These are phyloP conservation scores for Cladosporium colombiae DNA, from an alignment of 2,329 filamentous ascomycete genomes.

Conservation along the genomic window DNA sequence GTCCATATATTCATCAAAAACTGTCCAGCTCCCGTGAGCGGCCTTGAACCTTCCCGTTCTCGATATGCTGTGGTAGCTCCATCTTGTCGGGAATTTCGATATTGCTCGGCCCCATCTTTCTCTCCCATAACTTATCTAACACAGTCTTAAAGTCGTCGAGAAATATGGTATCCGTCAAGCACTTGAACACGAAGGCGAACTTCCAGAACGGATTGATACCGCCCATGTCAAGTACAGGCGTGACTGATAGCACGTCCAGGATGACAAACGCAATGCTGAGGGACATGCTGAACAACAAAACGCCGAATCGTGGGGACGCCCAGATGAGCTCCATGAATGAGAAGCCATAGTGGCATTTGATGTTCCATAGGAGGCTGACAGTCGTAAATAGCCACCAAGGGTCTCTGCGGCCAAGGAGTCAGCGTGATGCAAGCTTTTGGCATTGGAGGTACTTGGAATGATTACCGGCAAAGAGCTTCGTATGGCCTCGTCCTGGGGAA, in stretches of 20 bases:
- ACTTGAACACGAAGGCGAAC: conserved; percentile 8
- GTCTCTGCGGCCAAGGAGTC: background rate
- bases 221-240: background rate
- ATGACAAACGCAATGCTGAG: conserved; percentile 7
- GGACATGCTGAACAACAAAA: conserved; percentile 2
- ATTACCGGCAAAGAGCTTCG: conserved; percentile 55
- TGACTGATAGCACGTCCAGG: conserved; percentile 2
- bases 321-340: conserved; percentile 3
- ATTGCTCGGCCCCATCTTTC: background rate
- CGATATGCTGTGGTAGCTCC: background rate
- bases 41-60: background rate
- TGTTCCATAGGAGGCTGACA: conserved; percentile 7
- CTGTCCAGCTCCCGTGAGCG: background rate
- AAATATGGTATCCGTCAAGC: conserved; percentile 6
- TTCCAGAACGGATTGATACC: conserved; percentile 12
- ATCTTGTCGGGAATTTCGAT: background rate
- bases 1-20: background rate
- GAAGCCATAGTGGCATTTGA: conserved; percentile 5
- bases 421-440: background rate
- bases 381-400: conserved; percentile 12
- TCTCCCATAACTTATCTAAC: conserved; percentile 5
- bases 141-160: conserved; percentile 13
- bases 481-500: conserved; percentile 50
- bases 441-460: background rate
- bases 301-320: conserved; percentile 4